Evolutionary conservation across 78 protist species (phyloP), one percentile per base, ranked within the genome.

Genomic region (Dictyostelium purpureum): DNA sequence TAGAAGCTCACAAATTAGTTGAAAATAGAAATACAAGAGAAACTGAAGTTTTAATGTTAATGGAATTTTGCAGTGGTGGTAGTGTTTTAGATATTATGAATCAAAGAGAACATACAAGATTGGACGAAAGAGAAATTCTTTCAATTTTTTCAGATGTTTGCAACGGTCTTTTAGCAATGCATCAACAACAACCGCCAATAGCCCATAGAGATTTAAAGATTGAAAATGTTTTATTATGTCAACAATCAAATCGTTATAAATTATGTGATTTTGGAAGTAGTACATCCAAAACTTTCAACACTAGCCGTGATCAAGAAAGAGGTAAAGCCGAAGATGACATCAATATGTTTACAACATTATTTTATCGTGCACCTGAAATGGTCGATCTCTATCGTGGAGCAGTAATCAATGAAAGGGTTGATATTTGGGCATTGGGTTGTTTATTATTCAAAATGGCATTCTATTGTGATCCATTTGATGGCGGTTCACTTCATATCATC

Each of bases 371-470:
- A 35, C 97, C 97, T 5, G 97, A 96, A 77, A 94, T 94, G 97
- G 87, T 94, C n/a, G 97, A 96, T 74, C 89, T 96, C 69, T 96
- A 89, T 89, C 70, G 96, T 14, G 38, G 78, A 6, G 74, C 82
- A 18, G 21, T 57, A 2, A 96, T 96, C 73, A 73, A 83, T 70
- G 87, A 80, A 57, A 94, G 94, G 74, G 96, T 70, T 28, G 97
- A 96, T 74, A 75, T 96, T 19, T 96, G 97, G 97, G 96, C 97
- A 31, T 47, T 96, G 2, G 97, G 97, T 57, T 88, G 95, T 80
- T 16, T 90, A 37, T 74, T 96, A 16, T 96, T 83, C 77, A 96
- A 89, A 69, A 59, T 80, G 94, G 88, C 95, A 24, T 95, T 73
- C 63, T 93, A 75, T 54, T 82, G 61, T 26, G 77, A 74, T 28